Percentiles rank a stretch among this genome's conserved stretches.
phyloP scores from a whole-genome alignment of 2,329 filamentous ascomycete species.

The Pseudogymnoascus sp. region DNA sequence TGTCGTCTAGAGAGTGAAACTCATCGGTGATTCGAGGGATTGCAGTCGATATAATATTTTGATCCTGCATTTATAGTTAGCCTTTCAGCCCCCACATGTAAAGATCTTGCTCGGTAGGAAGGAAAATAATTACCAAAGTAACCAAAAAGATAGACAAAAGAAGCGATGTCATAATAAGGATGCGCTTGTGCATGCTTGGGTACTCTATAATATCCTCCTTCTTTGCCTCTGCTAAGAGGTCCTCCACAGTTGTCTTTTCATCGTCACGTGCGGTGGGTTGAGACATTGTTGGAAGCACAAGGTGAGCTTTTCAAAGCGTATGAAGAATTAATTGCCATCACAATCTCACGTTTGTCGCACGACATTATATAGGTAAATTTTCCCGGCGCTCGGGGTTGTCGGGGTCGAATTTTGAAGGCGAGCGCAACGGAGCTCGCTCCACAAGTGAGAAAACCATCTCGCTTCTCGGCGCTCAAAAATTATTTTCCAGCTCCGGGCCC shows the following conservation, averaged over 20 bases:
- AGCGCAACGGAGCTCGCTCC: background rate
- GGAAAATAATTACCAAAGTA: slow-evolving; percentile 19
- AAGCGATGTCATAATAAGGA: slow-evolving; percentile 21
- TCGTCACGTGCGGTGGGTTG: slow-evolving; percentile 2
- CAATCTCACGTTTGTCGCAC: background rate
- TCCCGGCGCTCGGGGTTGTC: background rate
- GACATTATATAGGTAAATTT: background rate
- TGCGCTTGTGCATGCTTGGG: slow-evolving; percentile 19
- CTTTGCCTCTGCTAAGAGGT: slow-evolving; percentile 2
- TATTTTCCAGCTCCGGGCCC: slow-evolving; percentile 17
- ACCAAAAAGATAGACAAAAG: slow-evolving; percentile 24
- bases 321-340: background rate
- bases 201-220: slow-evolving; percentile 13
- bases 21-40: slow-evolving; percentile 21
- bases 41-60: slow-evolving; percentile 12
- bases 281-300: slow-evolving; percentile 13
- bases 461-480: slow-evolving; percentile 21
- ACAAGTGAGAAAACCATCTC: slow-evolving; percentile 1
- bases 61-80: slow-evolving; percentile 25
- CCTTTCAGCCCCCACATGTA: no score
- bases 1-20: slow-evolving; percentile 20
- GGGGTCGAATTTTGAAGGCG: background rate
- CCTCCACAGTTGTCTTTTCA: slow-evolving; percentile 14
- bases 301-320: background rate
- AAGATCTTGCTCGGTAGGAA: background rate